Percentiles rank a stretch among this genome's conserved stretches.
phyloP scores from a whole-genome alignment of 495 filamentous ascomycete species.

The Xylaria venustula region DNA sequence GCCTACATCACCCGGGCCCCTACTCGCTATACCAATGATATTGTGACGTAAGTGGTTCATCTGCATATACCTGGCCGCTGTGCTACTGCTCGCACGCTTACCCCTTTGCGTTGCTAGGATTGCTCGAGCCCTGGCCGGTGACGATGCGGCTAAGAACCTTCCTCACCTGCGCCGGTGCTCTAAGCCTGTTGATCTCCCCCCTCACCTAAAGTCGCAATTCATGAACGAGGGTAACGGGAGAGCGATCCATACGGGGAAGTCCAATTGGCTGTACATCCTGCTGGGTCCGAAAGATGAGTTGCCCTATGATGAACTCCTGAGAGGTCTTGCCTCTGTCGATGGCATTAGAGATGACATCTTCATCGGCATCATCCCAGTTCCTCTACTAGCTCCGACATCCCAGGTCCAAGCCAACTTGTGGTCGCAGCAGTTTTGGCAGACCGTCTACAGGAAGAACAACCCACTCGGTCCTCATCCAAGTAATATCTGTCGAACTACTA shows the following conservation, averaged over 20 bases:
- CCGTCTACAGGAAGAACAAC: constrained; percentile 80
- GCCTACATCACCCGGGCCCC: constrained; percentile 55
- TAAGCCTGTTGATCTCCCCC: constrained; percentile 67
- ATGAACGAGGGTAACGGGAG: constrained; percentile 45
- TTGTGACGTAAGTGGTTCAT: constrained; percentile 47
- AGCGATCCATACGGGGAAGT: constrained; percentile 45
- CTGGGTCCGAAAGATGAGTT: constrained; percentile 42
- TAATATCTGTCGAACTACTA: constrained; percentile 52
- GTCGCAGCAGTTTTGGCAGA: constrained; percentile 81
- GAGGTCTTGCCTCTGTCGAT: constrained; percentile 32
- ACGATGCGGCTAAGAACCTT: constrained; percentile 53
- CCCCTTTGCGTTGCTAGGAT: constrained; percentile 12
- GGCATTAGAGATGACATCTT: constrained; percentile 47
- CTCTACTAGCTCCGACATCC: constrained; percentile 72
- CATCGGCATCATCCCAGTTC: constrained; percentile 59
- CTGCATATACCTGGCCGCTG: neutral
- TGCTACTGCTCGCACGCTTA: constrained; percentile 12
- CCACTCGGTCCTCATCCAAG: constrained; percentile 71
- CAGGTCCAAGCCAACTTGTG: constrained; percentile 71
- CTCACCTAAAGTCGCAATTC: constrained; percentile 44
- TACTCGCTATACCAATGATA: constrained; percentile 49
- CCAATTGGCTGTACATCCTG: constrained; percentile 49
- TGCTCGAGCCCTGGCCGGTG: constrained; percentile 20
- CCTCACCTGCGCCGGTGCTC: constrained; percentile 81
- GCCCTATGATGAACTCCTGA: constrained; percentile 36